phyloP scores from a whole-genome alignment of 2,329 filamentous ascomycete genomes.

The Cercospora beticola region DNA sequence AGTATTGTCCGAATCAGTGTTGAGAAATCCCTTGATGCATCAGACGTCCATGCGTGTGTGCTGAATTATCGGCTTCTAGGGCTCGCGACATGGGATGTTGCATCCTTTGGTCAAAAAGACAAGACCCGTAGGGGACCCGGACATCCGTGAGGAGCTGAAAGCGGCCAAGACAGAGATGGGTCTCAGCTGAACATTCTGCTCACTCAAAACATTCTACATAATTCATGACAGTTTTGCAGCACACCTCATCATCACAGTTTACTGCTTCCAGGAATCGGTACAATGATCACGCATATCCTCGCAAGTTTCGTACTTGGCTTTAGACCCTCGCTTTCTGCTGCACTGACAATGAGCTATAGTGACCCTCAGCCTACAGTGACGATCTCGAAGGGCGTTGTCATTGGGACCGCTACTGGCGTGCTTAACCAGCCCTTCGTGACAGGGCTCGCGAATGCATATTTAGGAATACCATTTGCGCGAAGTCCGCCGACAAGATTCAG shows the following conservation, averaged over 20 bases:
- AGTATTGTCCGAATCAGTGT: neutral
- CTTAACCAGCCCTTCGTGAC: slow-evolving; percentile 28
- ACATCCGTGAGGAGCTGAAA: neutral
- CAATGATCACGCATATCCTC: neutral
- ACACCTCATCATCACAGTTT: neutral
- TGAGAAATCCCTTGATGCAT: neutral
- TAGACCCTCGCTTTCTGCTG: neutral
- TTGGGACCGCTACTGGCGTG: slow-evolving; percentile 35
- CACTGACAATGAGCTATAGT: neutral
- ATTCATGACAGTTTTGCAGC: neutral
- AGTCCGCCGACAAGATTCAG: slow-evolving; percentile 37
- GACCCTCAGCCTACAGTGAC: slow-evolving; percentile 29
- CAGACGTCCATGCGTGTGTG: neutral
- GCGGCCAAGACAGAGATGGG: neutral
- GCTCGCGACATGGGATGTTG: neutral
- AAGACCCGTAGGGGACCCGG: neutral
- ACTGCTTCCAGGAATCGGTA: neutral
- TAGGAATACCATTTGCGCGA: slow-evolving; percentile 39
- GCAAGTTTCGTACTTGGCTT: neutral
- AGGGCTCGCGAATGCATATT: slow-evolving; percentile 37
- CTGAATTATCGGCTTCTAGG: neutral
- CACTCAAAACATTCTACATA: neutral
- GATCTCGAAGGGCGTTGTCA: slow-evolving; percentile 32
- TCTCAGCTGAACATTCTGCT: neutral
- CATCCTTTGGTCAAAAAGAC: neutral